Conservation (phyloP, 306 rosid species). For the Mucuna pruriens region DNA sequence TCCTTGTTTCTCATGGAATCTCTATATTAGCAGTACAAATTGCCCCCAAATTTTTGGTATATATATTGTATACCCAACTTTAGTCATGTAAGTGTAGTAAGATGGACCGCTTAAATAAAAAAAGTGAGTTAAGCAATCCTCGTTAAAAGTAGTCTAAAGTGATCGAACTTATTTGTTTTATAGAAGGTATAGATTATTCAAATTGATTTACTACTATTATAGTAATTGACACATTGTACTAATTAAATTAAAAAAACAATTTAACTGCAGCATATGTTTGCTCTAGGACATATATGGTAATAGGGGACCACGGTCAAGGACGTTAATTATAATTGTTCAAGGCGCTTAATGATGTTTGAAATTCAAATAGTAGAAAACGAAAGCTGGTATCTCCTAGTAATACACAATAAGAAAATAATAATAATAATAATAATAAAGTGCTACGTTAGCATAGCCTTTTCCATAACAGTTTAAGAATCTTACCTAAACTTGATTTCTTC, state of each 20-base stretch:
- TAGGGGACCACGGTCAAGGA: conserved; percentile 49
- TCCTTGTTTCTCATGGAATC: background rate
- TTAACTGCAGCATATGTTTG: conserved; percentile 15
- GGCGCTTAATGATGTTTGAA: conserved; percentile 52
- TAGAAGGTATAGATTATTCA: conserved; percentile 18
- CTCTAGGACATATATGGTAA: conserved; percentile 19
- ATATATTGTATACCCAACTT: background rate
- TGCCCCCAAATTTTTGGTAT: background rate
- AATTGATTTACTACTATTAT: background rate
- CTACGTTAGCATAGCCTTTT: conserved; percentile 41
- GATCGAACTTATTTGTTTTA: background rate
- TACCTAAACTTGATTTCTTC: conserved; percentile 49
- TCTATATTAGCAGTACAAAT: background rate
- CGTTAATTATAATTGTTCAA: conserved; percentile 2
- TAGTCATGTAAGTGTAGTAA: background rate
- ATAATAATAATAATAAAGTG: conserved; percentile 1
- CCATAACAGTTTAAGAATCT: conserved; percentile 35
- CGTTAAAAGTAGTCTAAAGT: conserved; percentile 3
- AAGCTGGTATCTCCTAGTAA: conserved; percentile 20
- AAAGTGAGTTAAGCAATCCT: background rate
- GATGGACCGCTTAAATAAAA: background rate
- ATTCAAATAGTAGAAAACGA: conserved; percentile 44
- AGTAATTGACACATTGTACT: conserved; percentile 8
- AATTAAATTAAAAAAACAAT: background rate
- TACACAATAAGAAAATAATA: conserved; percentile 8